Conservation (phyloP, 768 basidiomycete genomes). For the Fibroporia radiculosa region DNA sequence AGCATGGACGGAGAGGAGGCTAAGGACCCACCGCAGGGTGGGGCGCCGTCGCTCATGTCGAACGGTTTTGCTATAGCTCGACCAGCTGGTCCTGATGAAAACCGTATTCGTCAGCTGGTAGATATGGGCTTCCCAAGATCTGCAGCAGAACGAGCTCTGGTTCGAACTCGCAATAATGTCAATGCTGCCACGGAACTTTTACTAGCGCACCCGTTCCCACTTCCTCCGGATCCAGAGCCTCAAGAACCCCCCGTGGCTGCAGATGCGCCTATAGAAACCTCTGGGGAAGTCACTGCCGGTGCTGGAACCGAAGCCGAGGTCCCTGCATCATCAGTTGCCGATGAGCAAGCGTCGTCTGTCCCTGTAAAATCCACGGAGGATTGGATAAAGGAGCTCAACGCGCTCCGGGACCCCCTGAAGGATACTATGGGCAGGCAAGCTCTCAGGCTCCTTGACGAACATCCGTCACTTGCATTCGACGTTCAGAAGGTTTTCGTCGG, state of each 20-base stretch:
- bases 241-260: constrained; percentile 18
- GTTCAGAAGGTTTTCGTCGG: constrained; percentile 77
- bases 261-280: constrained; percentile 8
- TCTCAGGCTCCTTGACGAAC: constrained; percentile 75
- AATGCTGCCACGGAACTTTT: constrained; percentile 83
- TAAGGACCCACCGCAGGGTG: constrained; percentile 36
- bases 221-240: constrained; percentile 59
- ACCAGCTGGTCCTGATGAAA: constrained; percentile 55
- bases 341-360: constrained; percentile 4
- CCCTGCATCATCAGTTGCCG: constrained; percentile 4
- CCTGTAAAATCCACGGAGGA: constrained; percentile 49
- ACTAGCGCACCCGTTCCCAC: constrained; percentile 71
- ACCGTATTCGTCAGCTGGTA: constrained; percentile 70
- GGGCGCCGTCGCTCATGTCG: constrained; percentile 16
- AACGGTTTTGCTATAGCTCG: not conserved
- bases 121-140: constrained; percentile 98
- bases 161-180: constrained; percentile 83
- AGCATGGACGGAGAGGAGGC: constrained; percentile 75
- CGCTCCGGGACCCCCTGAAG: constrained; percentile 57
- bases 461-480: constrained; percentile 85
- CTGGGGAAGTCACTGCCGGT: constrained; percentile 23
- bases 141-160: constrained; percentile 77
- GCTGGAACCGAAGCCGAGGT: constrained; percentile 20
- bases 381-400: constrained; percentile 59
- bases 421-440: constrained; percentile 60